Conservation (phyloP, 345 rosid species). For the Theobroma cacao region DNA sequence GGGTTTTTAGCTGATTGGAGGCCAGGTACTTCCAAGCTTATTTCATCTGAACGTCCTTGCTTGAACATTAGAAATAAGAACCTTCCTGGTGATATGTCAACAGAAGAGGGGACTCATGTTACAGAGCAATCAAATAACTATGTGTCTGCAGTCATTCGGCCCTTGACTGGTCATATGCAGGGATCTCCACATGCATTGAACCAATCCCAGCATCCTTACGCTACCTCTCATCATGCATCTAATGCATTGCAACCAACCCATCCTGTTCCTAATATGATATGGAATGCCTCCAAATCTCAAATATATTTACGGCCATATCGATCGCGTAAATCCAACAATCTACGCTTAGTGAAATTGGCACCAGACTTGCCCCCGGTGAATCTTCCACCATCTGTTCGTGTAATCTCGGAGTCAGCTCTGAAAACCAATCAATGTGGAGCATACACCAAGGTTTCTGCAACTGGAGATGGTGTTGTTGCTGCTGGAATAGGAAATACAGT, state of each 20-base stretch:
- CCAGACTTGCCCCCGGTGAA: slow-evolving; percentile 92
- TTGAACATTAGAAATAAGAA: slow-evolving; percentile 29
- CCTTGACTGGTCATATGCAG: slow-evolving; percentile 26
- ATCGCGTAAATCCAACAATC: slow-evolving; percentile 40
- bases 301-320: slow-evolving; percentile 40
- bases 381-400: slow-evolving; percentile 89
- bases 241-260: slow-evolving; percentile 23
- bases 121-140: slow-evolving; percentile 35
- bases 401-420: slow-evolving; percentile 69
- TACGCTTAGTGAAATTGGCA: slow-evolving; percentile 77
- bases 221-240: slow-evolving; percentile 20
- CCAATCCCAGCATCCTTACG: slow-evolving; percentile 23
- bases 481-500: slow-evolving; percentile 38
- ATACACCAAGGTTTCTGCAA: slow-evolving; percentile 29
- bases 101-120: slow-evolving; percentile 18
- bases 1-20: slow-evolving; percentile 88
- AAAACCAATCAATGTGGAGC: slow-evolving; percentile 39
- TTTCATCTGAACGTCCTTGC: slow-evolving; percentile 29
- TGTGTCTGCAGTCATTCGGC: slow-evolving; percentile 31
- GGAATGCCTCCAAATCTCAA: slow-evolving; percentile 36
- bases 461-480: slow-evolving; percentile 25
- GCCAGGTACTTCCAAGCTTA: slow-evolving; percentile 41
- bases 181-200: slow-evolving; percentile 28
- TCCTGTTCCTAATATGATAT: slow-evolving; percentile 26
- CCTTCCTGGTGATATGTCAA: slow-evolving; percentile 21